These are phyloP conservation scores for Cocos nucifera DNA, from an alignment of 176 grass and related monocot genomes.

Conservation along the genomic window DNA sequence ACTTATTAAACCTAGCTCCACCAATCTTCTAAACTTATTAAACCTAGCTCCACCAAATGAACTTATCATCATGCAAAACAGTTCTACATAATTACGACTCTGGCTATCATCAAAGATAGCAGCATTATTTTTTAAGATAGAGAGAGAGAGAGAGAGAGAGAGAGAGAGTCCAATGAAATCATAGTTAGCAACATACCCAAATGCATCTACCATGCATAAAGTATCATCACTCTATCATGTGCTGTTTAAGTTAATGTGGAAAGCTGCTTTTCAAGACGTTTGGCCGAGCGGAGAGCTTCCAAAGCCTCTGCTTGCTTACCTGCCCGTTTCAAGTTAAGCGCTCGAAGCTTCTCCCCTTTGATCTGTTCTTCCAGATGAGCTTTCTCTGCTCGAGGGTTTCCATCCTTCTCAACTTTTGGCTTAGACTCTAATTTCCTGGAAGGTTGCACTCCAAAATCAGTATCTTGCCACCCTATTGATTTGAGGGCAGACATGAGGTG, in stretches of 20 bases:
- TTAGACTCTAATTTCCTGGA: conserved; percentile 25
- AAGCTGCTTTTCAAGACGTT: conserved; percentile 74
- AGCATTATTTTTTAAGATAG: too few species aligned
- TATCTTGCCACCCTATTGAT: conserved; percentile 71
- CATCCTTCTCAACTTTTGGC: not conserved
- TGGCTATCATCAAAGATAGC: too few species aligned
- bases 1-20: too few species aligned
- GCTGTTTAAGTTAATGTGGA: conserved; percentile 29
- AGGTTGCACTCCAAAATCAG: conserved; percentile 25
- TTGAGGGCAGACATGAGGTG: conserved; percentile 72
- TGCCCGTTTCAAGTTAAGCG: conserved; percentile 60
- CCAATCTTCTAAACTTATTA: too few species aligned
- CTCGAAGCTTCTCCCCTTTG: conserved; percentile 76
- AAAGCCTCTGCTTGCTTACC: conserved; percentile 77
- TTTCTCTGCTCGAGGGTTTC: conserved; percentile 38
- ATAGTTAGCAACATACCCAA: too few species aligned
- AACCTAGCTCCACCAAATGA: too few species aligned
- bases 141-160: too few species aligned
- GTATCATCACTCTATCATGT: too few species aligned
- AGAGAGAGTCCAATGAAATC: too few species aligned
- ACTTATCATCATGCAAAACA: too few species aligned
- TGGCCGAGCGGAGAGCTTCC: conserved; percentile 72
- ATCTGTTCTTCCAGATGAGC: conserved; percentile 68
- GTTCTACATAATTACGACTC: too few species aligned
- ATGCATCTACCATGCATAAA: too few species aligned